Evolutionary conservation across 345 rosid species (phyloP).

Genomic region (Arabidopsis arenosa): DNA sequence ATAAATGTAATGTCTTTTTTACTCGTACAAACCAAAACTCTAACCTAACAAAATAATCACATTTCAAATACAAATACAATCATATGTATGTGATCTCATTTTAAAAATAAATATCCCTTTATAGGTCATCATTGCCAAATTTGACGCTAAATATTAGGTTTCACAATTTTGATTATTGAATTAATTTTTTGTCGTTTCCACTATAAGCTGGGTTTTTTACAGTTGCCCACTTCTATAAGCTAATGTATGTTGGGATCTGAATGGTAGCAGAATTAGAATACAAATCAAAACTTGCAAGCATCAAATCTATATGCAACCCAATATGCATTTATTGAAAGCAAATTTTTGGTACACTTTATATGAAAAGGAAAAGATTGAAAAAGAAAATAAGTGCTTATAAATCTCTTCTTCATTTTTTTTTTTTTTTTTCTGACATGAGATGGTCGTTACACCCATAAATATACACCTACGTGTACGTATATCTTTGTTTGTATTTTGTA

Average conservation of each 20-base stretch:
- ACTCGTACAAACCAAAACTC: not conserved
- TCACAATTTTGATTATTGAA: not conserved
- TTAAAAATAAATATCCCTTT: not conserved
- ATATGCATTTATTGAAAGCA: conserved; percentile 29
- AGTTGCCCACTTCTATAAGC: conserved; percentile 20
- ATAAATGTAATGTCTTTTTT: not conserved
- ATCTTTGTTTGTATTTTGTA: conserved; percentile 31
- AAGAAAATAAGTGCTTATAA: not conserved
- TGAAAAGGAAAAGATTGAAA: conserved; percentile 4
- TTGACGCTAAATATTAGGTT: not conserved
- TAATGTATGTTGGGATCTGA: not conserved
- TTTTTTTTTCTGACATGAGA: conserved; percentile 3
- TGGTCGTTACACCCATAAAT: conserved; percentile 30
- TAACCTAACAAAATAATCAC: conserved; percentile 3
- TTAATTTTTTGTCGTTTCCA: not conserved
- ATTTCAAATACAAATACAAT: not conserved
- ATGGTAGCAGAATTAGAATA: conserved; percentile 18
- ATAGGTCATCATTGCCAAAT: conserved; percentile 13
- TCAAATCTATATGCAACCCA: conserved; percentile 34
- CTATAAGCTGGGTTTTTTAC: not conserved
- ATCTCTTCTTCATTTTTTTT: not conserved
- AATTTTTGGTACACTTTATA: conserved; percentile 19
- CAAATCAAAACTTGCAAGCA: conserved; percentile 30
- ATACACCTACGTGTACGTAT: conserved; percentile 22
- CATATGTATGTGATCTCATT: not conserved